Evolutionary conservation across 805 yeast species (phyloP).

Genomic region (Spathaspora sp.): DNA sequence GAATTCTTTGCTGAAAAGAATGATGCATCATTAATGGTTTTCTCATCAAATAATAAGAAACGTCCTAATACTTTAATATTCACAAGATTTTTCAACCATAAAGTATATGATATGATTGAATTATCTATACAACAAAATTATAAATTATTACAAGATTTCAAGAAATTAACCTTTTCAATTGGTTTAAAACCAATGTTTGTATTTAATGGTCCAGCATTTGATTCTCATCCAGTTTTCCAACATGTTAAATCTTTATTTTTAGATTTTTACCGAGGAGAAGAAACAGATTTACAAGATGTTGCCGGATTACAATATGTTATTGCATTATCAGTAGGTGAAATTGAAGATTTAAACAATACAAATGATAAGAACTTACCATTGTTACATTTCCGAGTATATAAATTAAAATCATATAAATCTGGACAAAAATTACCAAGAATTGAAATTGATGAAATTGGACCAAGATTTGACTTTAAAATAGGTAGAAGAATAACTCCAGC

Average conservation of each 20-base stretch:
- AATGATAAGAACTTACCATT: slow-evolving; percentile 61
- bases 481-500: slow-evolving; percentile 83
- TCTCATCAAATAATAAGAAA: slow-evolving; percentile 80
- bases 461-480: slow-evolving; percentile 86
- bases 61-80: slow-evolving; percentile 90
- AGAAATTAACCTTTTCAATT: slow-evolving; percentile 70
- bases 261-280: slow-evolving; percentile 88
- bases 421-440: slow-evolving; percentile 91
- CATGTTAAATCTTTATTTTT: slow-evolving; percentile 85
- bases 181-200: slow-evolving; percentile 94
- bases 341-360: slow-evolving; percentile 65
- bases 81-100: slow-evolving; percentile 84
- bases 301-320: slow-evolving; percentile 93
- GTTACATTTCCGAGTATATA: slow-evolving; percentile 88
- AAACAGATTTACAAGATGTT: slow-evolving; percentile 79
- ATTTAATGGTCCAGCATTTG: slow-evolving; percentile 90
- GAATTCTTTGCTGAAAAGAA: slow-evolving; percentile 96
- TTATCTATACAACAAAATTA: slow-evolving; percentile 61
- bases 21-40: slow-evolving; percentile 80
- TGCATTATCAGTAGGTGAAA: slow-evolving; percentile 69
- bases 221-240: slow-evolving; percentile 77
- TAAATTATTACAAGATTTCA: slow-evolving; percentile 78
- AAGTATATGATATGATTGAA: slow-evolving; percentile 92
- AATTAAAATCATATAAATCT: slow-evolving; percentile 73
- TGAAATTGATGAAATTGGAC: slow-evolving; percentile 93